Percentiles rank a stretch among this genome's conserved stretches.
These are phyloP conservation scores for Achlya hypogyna DNA, from an alignment of 352 stramenopile genomes.

Conservation along the genomic window DNA sequence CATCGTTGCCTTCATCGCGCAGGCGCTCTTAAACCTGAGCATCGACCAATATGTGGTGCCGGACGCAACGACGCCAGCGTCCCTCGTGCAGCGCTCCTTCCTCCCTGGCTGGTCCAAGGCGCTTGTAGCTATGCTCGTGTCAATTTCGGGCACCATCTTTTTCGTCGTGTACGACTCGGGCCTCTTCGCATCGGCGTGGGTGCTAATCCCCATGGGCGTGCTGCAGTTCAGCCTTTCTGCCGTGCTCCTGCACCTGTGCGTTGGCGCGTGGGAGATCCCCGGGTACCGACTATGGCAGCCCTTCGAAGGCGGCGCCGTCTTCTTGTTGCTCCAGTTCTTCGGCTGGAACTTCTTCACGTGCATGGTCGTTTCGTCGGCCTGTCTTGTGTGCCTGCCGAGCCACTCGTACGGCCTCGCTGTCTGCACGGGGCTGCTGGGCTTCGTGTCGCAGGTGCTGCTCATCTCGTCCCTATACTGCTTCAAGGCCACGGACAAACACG, in stretches of 20 bases:
- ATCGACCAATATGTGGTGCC: slow-evolving; percentile 29
- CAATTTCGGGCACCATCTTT: slow-evolving; percentile 32
- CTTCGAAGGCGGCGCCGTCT: slow-evolving; percentile 41
- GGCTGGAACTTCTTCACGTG: slow-evolving; percentile 48
- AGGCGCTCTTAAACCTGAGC: slow-evolving; percentile 50
- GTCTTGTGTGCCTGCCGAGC: slow-evolving; percentile 8
- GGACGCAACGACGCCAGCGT: background rate
- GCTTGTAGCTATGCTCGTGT: slow-evolving; percentile 40
- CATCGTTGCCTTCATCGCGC: slow-evolving; percentile 38
- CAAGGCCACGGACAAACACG: background rate
- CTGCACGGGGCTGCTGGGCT: slow-evolving; percentile 31
- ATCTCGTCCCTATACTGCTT: slow-evolving; percentile 45
- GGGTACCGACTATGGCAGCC: slow-evolving; percentile 44
- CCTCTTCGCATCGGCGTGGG: slow-evolving; percentile 15
- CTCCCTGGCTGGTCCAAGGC: slow-evolving; percentile 31
- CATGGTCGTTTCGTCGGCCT: slow-evolving; percentile 25
- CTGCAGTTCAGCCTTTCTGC: slow-evolving; percentile 36
- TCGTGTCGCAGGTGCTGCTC: slow-evolving; percentile 42
- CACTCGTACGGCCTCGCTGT: slow-evolving; percentile 4
- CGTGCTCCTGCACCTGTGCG: slow-evolving; percentile 41
- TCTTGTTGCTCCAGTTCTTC: slow-evolving; percentile 50
- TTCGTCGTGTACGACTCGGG: slow-evolving; percentile 39
- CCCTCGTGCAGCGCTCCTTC: background rate
- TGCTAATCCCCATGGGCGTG: slow-evolving; percentile 24
- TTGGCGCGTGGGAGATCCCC: slow-evolving; percentile 37